Conservation (phyloP, 208 protist species). For the Wallacemonas sp. region DNA sequence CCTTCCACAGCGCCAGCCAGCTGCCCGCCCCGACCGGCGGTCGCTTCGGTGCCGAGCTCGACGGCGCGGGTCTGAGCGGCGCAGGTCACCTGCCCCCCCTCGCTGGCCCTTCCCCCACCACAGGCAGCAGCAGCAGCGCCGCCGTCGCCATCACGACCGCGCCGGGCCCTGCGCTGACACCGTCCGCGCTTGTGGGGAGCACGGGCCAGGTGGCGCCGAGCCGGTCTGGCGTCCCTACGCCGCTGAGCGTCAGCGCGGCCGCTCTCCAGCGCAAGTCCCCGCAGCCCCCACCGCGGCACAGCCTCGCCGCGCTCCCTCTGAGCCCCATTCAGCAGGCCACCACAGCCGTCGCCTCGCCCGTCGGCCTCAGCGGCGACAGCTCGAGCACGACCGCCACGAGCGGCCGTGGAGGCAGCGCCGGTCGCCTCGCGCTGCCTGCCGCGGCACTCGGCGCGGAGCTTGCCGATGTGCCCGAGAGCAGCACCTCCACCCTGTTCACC, state of each 20-base stretch:
- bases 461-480: background rate
- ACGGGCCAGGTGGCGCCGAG: too few species aligned
- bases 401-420: background rate
- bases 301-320: background rate
- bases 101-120: background rate
- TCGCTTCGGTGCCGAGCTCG: background rate
- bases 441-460: background rate
- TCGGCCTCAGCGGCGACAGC: background rate
- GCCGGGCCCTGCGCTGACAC: too few species aligned
- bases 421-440: too few species aligned
- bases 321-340: background rate
- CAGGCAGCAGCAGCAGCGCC: background rate
- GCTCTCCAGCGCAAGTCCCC: background rate
- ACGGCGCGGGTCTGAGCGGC: background rate
- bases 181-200: too few species aligned
- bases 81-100: background rate
- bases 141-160: too few species aligned
- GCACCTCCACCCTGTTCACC: background rate
- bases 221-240: background rate
- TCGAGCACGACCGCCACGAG: background rate
- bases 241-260: background rate
- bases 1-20: background rate
- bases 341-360: background rate
- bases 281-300: background rate
- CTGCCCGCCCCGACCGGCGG: background rate